These are phyloP conservation scores for Starmerella roubikii DNA, from an alignment of 805 yeast genomes.

Conservation along the genomic window DNA sequence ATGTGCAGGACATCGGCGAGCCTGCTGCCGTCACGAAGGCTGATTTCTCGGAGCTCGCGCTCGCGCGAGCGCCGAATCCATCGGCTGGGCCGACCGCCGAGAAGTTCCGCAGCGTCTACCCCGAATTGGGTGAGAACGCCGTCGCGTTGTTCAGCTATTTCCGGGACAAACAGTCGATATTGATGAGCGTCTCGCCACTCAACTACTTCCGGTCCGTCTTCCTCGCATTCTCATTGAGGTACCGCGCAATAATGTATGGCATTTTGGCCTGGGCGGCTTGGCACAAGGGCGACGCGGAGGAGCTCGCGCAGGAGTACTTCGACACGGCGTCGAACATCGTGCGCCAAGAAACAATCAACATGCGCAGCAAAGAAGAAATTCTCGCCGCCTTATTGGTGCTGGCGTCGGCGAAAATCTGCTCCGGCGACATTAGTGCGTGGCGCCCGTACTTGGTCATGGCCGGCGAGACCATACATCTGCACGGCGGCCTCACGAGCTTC, in stretches of 20 bases:
- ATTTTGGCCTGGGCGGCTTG: slow-evolving; percentile 45
- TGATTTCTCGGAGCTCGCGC: background rate
- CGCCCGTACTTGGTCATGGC: slow-evolving; percentile 51
- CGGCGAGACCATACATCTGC: slow-evolving; percentile 42
- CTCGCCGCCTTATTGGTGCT: slow-evolving; percentile 55
- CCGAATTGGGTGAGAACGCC: slow-evolving; percentile 33
- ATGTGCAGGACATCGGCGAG: background rate
- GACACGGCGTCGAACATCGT: slow-evolving; percentile 19
- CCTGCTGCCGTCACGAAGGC: background rate
- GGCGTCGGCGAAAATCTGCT: slow-evolving; percentile 70
- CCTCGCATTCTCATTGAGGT: slow-evolving; percentile 38
- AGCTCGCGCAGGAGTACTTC: slow-evolving; percentile 20
- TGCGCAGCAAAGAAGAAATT: slow-evolving; percentile 26
- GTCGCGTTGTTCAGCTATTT: slow-evolving; percentile 37
- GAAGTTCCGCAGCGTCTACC: slow-evolving; percentile 5
- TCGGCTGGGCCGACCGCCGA: slow-evolving; percentile 3
- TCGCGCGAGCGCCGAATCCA: background rate
- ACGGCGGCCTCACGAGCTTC: slow-evolving; percentile 48
- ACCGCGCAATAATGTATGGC: slow-evolving; percentile 37
- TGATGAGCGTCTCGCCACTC: slow-evolving; percentile 37
- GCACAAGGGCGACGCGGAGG: slow-evolving; percentile 25
- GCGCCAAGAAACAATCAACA: slow-evolving; percentile 10
- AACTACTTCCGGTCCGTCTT: slow-evolving; percentile 42
- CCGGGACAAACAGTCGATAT: slow-evolving; percentile 34
- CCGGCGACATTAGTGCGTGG: slow-evolving; percentile 73